phyloP scores from a whole-genome alignment of 495 filamentous ascomycete genomes.

The Annulohypoxylon moriforme region DNA sequence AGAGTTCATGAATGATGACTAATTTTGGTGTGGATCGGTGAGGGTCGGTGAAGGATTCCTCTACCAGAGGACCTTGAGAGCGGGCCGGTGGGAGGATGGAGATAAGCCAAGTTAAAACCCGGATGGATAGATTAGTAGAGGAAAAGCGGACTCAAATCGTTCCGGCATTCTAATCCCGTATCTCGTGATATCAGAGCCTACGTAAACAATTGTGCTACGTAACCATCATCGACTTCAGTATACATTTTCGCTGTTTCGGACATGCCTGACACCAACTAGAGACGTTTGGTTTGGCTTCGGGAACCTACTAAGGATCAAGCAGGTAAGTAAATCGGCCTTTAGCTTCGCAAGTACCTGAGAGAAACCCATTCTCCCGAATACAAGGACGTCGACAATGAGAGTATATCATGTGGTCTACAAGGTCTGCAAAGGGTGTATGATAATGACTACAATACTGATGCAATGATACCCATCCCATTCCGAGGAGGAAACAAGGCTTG shows the following conservation, averaged over 20 bases:
- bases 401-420: neutral
- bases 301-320: neutral
- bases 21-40: neutral
- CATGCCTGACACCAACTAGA: neutral
- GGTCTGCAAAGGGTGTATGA: neutral
- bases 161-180: neutral
- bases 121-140: constrained; percentile 1
- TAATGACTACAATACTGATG: neutral
- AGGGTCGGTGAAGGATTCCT: constrained; percentile 33
- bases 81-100: constrained; percentile 7
- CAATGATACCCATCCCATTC: neutral
- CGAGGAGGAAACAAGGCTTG: neutral
- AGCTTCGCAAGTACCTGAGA: neutral
- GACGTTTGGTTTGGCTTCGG: neutral
- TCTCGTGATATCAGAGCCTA: neutral
- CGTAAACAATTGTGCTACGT: neutral
- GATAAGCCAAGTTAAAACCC: constrained; percentile 27
- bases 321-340: neutral
- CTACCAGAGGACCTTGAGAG: neutral
- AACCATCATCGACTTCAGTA: neutral
- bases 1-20: neutral
- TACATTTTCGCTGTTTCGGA: neutral
- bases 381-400: neutral
- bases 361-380: neutral
- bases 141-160: neutral